These are phyloP conservation scores for Niveomyces coronatus DNA, from an alignment of 2,329 filamentous ascomycete genomes.

Conservation along the genomic window DNA sequence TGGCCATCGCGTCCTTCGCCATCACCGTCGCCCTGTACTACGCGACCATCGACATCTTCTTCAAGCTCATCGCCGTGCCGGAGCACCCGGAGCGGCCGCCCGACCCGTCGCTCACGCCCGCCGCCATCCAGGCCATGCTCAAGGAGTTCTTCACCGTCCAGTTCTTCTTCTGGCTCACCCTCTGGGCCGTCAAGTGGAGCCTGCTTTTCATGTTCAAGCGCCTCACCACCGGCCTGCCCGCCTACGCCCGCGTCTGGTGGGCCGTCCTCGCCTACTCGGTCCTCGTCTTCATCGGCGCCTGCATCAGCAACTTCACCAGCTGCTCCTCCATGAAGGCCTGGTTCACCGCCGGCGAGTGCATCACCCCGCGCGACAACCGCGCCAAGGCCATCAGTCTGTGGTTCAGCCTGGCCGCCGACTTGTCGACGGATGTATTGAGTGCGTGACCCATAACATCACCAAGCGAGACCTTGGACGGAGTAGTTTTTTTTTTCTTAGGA, in stretches of 20 bases:
- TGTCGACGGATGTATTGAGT: slow-evolving; percentile 15
- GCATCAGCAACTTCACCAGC: slow-evolving; percentile 15
- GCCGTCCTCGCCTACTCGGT: slow-evolving; percentile 12
- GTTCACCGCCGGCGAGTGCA: slow-evolving; percentile 13
- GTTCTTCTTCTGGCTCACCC: slow-evolving; percentile 15
- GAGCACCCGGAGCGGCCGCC: slow-evolving; percentile 7
- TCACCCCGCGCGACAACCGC: slow-evolving; percentile 10
- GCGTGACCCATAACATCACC: background rate
- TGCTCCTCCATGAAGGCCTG: slow-evolving; percentile 15
- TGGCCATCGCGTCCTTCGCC: slow-evolving; percentile 11
- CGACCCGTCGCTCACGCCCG: background rate
- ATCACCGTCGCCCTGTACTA: slow-evolving; percentile 12
- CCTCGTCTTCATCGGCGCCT: slow-evolving; percentile 13
- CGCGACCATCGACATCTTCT: slow-evolving; percentile 12
- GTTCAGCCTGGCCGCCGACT: slow-evolving; percentile 14
- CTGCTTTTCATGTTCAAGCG: slow-evolving; percentile 14
- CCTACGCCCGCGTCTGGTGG: slow-evolving; percentile 13
- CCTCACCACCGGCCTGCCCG: slow-evolving; percentile 11
- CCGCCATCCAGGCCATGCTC: slow-evolving; percentile 12
- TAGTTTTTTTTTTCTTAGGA: background rate
- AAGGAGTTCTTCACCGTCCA: slow-evolving; percentile 14
- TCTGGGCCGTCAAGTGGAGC: slow-evolving; percentile 16
- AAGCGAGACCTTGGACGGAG: too few relatives aligned
- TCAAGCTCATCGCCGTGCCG: slow-evolving; percentile 10
- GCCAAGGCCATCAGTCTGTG: slow-evolving; percentile 15